phyloP scores from a whole-genome alignment of 1,284 basidiomycete genomes.

The Ceraceosorus guamensis region DNA sequence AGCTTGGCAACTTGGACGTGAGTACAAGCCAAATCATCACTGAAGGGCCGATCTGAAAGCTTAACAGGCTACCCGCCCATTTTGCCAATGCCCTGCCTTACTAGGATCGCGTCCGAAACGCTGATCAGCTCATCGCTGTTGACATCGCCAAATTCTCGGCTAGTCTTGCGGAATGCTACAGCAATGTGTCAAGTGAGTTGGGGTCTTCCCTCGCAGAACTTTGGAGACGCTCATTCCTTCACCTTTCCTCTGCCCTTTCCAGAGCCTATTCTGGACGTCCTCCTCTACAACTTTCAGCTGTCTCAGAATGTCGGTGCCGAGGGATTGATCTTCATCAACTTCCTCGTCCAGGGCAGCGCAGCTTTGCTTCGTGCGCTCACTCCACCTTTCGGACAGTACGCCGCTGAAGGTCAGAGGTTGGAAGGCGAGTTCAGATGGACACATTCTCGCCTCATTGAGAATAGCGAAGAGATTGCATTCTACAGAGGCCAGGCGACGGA shows the following conservation, averaged over 20 bases:
- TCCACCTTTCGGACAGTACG: conserved; percentile 87
- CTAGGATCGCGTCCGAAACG: conserved; percentile 82
- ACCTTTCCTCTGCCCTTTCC: conserved; percentile 36
- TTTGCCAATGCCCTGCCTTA: conserved; percentile 66
- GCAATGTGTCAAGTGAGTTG: conserved; percentile 29
- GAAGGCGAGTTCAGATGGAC: conserved; percentile 81
- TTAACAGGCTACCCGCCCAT: too few species aligned
- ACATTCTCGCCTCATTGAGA: conserved; percentile 87
- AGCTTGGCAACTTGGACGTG: conserved; percentile 61
- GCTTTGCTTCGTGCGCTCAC: conserved; percentile 53
- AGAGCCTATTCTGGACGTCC: conserved; percentile 83
- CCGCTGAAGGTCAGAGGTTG: conserved; percentile 63
- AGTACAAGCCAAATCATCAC: background rate
- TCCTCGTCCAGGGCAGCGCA: conserved; percentile 63
- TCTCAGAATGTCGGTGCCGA: conserved; percentile 91
- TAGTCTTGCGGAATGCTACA: conserved; percentile 84
- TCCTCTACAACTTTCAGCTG: conserved; percentile 92
- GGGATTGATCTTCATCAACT: conserved; percentile 73
- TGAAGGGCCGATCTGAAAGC: too few species aligned
- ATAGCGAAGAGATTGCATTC: conserved; percentile 87
- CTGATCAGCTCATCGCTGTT: conserved; percentile 94
- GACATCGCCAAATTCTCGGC: conserved; percentile 90
- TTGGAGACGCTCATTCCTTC: background rate
- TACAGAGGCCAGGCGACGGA: conserved; percentile 84
- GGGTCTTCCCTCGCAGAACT: background rate